These are phyloP conservation scores for Avena insularis DNA, from an alignment of 176 grass and related monocot species.

Conservation along the genomic window DNA sequence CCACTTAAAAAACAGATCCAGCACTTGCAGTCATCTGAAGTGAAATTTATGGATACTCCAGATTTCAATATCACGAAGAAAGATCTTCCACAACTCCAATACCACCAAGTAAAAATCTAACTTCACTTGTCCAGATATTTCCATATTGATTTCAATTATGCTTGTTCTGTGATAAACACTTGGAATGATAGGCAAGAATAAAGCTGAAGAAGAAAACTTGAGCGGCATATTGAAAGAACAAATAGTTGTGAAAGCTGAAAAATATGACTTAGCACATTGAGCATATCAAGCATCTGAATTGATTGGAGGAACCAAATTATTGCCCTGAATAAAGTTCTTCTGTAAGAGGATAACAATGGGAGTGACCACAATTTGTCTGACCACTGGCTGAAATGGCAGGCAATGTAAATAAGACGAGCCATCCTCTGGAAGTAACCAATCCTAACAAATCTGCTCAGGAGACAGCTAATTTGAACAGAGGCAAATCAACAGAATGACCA, in stretches of 20 bases:
- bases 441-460: conserved; percentile 49
- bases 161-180: conserved; percentile 38
- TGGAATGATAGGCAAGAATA: conserved; percentile 38
- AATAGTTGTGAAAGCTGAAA: conserved; percentile 57
- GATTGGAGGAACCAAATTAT: conserved; percentile 36
- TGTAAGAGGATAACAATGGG: conserved; percentile 33
- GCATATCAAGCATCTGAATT: conserved; percentile 41
- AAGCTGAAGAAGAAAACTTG: conserved; percentile 48
- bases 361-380: conserved; percentile 39
- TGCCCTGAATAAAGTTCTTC: conserved; percentile 44
- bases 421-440: conserved; percentile 39
- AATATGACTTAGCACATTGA: conserved; percentile 44
- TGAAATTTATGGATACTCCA: conserved; percentile 30
- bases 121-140: conserved; percentile 49
- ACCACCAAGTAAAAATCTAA: conserved; percentile 41
- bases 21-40: conserved; percentile 51
- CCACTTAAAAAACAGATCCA: conserved; percentile 49
- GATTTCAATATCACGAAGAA: conserved; percentile 44
- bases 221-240: conserved; percentile 36
- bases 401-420: conserved; percentile 43
- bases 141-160: conserved; percentile 47
- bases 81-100: conserved; percentile 39
- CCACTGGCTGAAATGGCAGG: conserved; percentile 45
- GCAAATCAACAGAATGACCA: conserved; percentile 57
- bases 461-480: conserved; percentile 44